These are phyloP conservation scores for Globisporangium paroecandrum DNA, from an alignment of 352 stramenopile species.

Conservation along the genomic window DNA sequence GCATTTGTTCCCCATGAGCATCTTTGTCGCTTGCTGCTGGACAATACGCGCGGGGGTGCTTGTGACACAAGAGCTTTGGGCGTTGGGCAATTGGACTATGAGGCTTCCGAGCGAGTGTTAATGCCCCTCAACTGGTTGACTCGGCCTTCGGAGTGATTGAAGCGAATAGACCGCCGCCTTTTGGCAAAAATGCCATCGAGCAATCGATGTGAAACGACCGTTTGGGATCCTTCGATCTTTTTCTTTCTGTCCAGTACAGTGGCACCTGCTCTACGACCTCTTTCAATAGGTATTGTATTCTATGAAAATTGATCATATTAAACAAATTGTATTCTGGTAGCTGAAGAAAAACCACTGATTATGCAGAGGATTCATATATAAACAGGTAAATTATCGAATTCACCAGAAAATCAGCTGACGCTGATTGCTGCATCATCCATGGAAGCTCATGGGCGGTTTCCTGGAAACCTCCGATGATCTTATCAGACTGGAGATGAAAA, in stretches of 20 bases:
- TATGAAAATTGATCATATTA: neutral
- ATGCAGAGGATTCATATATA: neutral
- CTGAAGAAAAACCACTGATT: neutral
- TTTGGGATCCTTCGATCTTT: slow-evolving; percentile 6
- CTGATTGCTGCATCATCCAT: neutral
- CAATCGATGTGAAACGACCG: slow-evolving; percentile 9
- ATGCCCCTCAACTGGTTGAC: neutral
- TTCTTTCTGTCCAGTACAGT: slow-evolving; percentile 3
- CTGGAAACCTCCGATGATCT: neutral
- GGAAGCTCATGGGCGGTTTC: neutral
- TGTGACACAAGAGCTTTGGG: neutral
- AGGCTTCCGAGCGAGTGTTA: neutral
- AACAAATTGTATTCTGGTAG: neutral
- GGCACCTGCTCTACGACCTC: neutral
- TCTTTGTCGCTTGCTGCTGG: neutral
- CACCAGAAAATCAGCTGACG: neutral
- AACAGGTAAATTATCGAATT: neutral
- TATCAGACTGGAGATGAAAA: neutral
- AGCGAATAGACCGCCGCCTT: neutral
- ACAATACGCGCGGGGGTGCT: neutral
- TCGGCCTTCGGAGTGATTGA: neutral
- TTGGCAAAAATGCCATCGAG: neutral
- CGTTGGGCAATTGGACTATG: neutral
- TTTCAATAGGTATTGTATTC: neutral
- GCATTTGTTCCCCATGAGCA: slow-evolving; percentile 9